These are phyloP conservation scores for Fusarium sp. DNA, from an alignment of 2,329 filamentous ascomycete genomes.

Conservation along the genomic window DNA sequence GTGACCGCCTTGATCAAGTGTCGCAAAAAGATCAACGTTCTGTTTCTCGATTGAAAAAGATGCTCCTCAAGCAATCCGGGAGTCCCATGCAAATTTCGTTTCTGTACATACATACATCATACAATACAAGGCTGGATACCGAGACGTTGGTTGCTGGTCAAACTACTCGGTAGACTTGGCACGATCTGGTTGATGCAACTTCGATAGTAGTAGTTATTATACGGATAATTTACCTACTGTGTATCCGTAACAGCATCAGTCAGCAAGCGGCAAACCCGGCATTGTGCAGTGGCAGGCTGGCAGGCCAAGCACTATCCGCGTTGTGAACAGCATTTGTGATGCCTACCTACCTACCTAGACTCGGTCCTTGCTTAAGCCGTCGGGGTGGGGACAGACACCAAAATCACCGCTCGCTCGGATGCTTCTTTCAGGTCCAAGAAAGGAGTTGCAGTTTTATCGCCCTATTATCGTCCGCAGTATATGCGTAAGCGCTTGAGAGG, in stretches of 20 bases:
- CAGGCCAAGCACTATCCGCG: not conserved
- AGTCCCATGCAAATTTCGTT: conserved; percentile 9
- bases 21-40: conserved; percentile 3
- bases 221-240: not conserved
- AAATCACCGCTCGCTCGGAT: conserved; percentile 11
- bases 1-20: conserved; percentile 13
- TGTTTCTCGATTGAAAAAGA: not conserved
- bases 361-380: conserved; percentile 1
- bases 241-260: not conserved
- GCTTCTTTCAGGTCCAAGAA: not conserved
- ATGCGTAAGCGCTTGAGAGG: conserved; percentile 6
- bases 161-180: conserved; percentile 6
- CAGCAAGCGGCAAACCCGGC: not conserved
- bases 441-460: not conserved
- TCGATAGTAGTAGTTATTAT: conserved; percentile 16
- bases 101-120: not conserved
- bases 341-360: too few relatives aligned
- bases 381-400: conserved; percentile 19
- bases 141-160: conserved; percentile 22
- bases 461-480: not conserved
- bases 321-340: not conserved
- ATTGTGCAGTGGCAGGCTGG: not conserved
- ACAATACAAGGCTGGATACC: conserved; percentile 15
- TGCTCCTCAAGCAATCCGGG: not conserved
- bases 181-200: conserved; percentile 22